These are phyloP conservation scores for Paecilomyces sp. DNA, from an alignment of 2,329 filamentous ascomycete genomes.

Conservation along the genomic window DNA sequence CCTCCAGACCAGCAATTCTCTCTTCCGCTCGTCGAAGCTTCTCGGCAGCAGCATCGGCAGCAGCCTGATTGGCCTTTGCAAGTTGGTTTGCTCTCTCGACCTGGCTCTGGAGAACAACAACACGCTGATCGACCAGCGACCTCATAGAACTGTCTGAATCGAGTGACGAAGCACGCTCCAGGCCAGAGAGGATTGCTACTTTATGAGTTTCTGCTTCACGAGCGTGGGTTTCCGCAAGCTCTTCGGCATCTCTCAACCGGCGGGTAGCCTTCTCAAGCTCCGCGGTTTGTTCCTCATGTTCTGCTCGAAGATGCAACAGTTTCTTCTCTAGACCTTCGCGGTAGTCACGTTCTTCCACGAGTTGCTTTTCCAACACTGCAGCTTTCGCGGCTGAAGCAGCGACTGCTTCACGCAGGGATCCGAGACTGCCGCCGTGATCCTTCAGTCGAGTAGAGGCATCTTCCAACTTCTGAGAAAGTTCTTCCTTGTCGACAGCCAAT, in stretches of 20 bases:
- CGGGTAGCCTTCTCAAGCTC: constrained; percentile 71
- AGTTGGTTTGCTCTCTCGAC: constrained; percentile 69
- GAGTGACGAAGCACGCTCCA: constrained; percentile 61
- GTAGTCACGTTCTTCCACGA: constrained; percentile 68
- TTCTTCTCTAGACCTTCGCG: constrained; percentile 71
- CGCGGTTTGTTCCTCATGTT: constrained; percentile 71
- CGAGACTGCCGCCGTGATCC: constrained; percentile 64
- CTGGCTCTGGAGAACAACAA: constrained; percentile 70
- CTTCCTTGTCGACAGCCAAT: constrained; percentile 78
- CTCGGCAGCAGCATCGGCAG: constrained; percentile 79
- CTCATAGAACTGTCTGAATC: constrained; percentile 28
- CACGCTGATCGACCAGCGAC: constrained; percentile 46
- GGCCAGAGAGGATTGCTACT: constrained; percentile 70
- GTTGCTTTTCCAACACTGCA: constrained; percentile 66
- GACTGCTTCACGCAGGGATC: constrained; percentile 69
- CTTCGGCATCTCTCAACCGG: constrained; percentile 76
- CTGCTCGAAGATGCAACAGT: constrained; percentile 66
- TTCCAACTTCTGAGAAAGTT: constrained; percentile 62
- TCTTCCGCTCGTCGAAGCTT: constrained; percentile 90
- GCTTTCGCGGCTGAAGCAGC: constrained; percentile 72
- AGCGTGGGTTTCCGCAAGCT: constrained; percentile 78
- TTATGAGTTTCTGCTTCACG: constrained; percentile 82
- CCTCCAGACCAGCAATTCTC: constrained; percentile 89
- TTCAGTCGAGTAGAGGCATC: constrained; percentile 60
- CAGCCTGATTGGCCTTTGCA: constrained; percentile 80